Base-by-base conservation (phyloP, 2,329 filamentous ascomycete genomes). In the Lomentospora prolificans region DNA sequence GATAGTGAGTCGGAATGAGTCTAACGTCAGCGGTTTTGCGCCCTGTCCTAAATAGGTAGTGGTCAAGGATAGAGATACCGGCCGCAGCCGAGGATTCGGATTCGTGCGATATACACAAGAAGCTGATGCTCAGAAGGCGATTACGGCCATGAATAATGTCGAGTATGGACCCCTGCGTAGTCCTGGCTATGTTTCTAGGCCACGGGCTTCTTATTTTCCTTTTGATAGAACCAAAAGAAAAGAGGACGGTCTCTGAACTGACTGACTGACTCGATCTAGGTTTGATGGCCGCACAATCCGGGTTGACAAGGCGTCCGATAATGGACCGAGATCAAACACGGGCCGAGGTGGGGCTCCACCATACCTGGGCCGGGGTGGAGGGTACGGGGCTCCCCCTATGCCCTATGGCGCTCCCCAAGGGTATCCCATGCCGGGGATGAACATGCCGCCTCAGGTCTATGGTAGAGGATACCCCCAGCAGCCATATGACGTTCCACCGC, bases 51-150 rank as follows among this genome's bases (percentile, higher is more conserved):
- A 51, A 66, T 19, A 97, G 92, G 89, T 96, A 60, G 92, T 99
- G 63, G 91, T 97, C 66, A 97, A 96, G 77, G 92, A 99, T 72
- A 89, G 91, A 66, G 92, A 97, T 69, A 96, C 92, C 66, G 89
- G 90, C 65, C 90, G 92, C 71, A 96, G 91, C 79, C 89, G 94
- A 71, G 94, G 94, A 59, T 99, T 97, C 70, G 94, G 94, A 51
- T 97, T 97, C 71, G 92, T 99, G 61, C 88, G 91, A 64, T 99
- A 92, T 74, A 75, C 82, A 53, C 82, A 84, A 61, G 89, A 91
- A 61, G 73, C 77, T 50, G 87, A 91, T 70, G 89, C 89, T 60
- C 84, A 90, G 66, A 79, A 79, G 62, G 89, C 89, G 46, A 92
- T 92, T 69, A 71, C 77, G 50, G 75, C 76, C 61, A 91, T 94